Evolutionary conservation across 495 filamentous ascomycete genomes (phyloP).

Genomic region (Tuber aestivum): DNA sequence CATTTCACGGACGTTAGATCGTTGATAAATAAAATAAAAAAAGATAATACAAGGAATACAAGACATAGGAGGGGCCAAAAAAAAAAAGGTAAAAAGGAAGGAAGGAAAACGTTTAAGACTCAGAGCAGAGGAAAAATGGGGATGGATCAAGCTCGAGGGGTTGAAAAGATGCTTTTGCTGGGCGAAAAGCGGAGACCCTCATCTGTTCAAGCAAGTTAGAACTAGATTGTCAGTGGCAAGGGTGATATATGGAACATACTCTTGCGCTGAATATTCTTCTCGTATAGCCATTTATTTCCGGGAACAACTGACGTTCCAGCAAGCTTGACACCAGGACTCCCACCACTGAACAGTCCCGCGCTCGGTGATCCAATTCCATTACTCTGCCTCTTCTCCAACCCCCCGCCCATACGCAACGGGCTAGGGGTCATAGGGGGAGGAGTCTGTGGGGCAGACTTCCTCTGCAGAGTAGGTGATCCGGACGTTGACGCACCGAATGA

Average conservation of each 20-base stretch:
- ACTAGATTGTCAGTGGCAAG: not conserved
- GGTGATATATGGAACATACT: conserved; percentile 15
- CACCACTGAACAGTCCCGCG: conserved; percentile 40
- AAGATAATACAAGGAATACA: too few species aligned
- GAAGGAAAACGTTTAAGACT: not conserved
- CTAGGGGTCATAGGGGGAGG: conserved; percentile 47
- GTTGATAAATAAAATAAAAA: not conserved
- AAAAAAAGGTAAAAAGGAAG: not conserved
- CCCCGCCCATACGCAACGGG: conserved; percentile 52
- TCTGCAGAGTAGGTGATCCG: conserved; percentile 44
- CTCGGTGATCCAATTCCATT: conserved; percentile 42
- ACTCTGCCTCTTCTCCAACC: conserved; percentile 47
- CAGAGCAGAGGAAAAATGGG: not conserved
- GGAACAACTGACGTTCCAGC: conserved; percentile 57
- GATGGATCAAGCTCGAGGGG: not conserved
- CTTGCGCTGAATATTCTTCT: conserved; percentile 49
- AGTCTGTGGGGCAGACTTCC: conserved; percentile 19
- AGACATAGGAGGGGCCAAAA: not conserved
- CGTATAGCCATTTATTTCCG: conserved; percentile 90
- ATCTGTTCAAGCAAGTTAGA: not conserved
- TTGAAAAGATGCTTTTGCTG: not conserved
- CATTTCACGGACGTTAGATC: not conserved
- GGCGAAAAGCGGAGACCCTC: not conserved
- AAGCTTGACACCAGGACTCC: conserved; percentile 52
- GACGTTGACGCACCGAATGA: conserved; percentile 48